These are phyloP conservation scores for Croton setiger DNA, from an alignment of 441 rosid genomes.

Conservation along the genomic window DNA sequence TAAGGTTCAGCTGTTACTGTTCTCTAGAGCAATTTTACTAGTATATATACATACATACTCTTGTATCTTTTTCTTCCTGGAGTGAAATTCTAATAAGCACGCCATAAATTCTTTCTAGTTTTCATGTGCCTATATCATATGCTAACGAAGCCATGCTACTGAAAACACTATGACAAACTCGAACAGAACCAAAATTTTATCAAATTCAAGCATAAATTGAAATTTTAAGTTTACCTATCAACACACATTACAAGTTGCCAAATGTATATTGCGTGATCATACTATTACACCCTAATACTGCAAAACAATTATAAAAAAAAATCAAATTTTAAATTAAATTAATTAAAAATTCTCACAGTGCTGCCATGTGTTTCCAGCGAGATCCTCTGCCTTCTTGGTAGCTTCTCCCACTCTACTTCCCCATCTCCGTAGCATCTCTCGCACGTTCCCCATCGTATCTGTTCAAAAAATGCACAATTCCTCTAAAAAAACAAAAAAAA, in stretches of 20 bases:
- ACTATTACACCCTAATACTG: background rate
- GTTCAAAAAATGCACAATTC: constrained; percentile 21
- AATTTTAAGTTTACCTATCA: background rate
- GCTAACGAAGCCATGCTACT: no score
- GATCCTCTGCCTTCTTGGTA: constrained; percentile 78
- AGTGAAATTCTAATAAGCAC: background rate
- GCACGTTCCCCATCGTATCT: constrained; percentile 57
- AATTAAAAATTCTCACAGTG: constrained; percentile 48
- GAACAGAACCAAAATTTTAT: background rate
- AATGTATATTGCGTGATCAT: background rate
- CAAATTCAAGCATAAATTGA: background rate
- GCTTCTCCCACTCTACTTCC: constrained; percentile 73
- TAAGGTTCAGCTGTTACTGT: no score
- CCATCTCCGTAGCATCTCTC: constrained; percentile 70
- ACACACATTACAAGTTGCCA: background rate
- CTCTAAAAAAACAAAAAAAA: background rate
- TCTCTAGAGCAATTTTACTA: background rate
- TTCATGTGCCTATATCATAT: background rate
- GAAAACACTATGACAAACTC: background rate
- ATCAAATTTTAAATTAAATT: background rate
- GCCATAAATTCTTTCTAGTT: background rate
- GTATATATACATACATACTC: background rate
- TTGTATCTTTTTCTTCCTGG: background rate
- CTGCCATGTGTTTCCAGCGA: constrained; percentile 94
- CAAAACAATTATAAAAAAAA: background rate